Base-by-base conservation (phyloP, 768 basidiomycete genomes). In the Pleurotus sapidus region DNA sequence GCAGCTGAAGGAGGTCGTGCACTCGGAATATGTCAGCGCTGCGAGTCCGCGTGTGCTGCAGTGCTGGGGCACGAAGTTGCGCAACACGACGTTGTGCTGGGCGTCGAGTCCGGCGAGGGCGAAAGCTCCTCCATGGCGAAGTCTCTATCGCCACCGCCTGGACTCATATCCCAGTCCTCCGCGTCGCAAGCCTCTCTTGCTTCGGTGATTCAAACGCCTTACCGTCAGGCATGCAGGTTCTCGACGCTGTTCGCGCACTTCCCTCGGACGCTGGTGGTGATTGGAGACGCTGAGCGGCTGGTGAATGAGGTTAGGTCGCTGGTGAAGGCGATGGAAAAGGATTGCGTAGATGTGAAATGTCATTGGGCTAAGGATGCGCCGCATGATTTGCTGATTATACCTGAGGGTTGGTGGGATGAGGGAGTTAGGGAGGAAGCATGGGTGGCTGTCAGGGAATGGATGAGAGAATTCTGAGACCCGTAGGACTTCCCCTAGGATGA, bases 241-340 rank as follows among this genome's bases (percentile, higher is more conserved):
- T 67, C 72, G 20, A 70, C 68, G 38, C 68, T 83, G 15, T 82
- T 83, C 63, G 72, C 68, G 23, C 72, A 68, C 27, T 83, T 82
- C 57, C 78, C 81, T 34, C 69, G 66, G 46, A 67, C 76, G 20
- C 67, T 80, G 45, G 68, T 82, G 49, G 73, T 80, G 18, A 72
- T 77, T 30, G 82, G 82, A 3, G 78, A 80, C 59, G 80, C 79
- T 39, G 82, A 83, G 69, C 69, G 81, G 57, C 68, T 82, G 24
- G 79, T 79, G 61, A 67, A 73, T 27, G 81, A 83, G 64, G 77
- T 81, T 18, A 66, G 68, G 51, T 74, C 72, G 59, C 67, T 82
- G 45, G 68, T 72, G 38, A 56, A 59, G 25, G 75, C 75, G 15
- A 77, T 77, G 76, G 56, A 67, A 57, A 65, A 66, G 55, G 75